phyloP scores from a whole-genome alignment of 169 alveolate genomes.

The Plasmodium gonderi region DNA sequence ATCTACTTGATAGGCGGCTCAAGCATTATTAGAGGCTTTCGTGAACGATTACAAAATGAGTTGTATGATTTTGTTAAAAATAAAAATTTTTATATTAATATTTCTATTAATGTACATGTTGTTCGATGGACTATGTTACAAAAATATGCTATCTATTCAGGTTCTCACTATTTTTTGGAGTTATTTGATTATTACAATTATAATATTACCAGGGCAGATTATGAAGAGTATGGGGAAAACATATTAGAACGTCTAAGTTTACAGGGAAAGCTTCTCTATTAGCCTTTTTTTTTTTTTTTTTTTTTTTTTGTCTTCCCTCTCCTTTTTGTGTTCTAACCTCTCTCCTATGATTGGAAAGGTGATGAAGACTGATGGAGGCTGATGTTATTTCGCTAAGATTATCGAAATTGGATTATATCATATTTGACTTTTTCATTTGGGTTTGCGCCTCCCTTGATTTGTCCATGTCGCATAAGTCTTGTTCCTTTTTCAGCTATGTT shows the following conservation, averaged over 20 bases:
- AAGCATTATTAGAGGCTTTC: constrained; percentile 62
- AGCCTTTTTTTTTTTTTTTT: neutral
- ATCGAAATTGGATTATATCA: too few species aligned
- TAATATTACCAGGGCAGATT: constrained; percentile 20
- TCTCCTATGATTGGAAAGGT: too few species aligned
- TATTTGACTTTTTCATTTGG: too few species aligned
- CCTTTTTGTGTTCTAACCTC: neutral
- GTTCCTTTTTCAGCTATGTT: too few species aligned
- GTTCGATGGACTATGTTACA: constrained; percentile 42
- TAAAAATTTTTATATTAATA: constrained; percentile 26
- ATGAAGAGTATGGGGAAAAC: constrained; percentile 57
- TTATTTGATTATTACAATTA: constrained; percentile 57
- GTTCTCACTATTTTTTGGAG: constrained; percentile 61
- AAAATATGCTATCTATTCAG: constrained; percentile 56
- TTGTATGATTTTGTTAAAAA: constrained; percentile 35
- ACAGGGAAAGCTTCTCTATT: constrained; percentile 55
- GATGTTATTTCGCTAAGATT: too few species aligned
- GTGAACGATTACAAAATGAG: constrained; percentile 69
- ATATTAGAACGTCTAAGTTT: constrained; percentile 40
- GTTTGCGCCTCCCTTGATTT: too few species aligned
- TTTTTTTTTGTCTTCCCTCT: neutral
- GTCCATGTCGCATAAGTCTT: too few species aligned
- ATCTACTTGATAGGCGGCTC: constrained; percentile 67
- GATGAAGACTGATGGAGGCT: too few species aligned
- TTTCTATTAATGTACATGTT: constrained; percentile 28